These are phyloP conservation scores for Discostella stelligeroides DNA, from an alignment of 108 stramenopile genomes.

Conservation along the genomic window DNA sequence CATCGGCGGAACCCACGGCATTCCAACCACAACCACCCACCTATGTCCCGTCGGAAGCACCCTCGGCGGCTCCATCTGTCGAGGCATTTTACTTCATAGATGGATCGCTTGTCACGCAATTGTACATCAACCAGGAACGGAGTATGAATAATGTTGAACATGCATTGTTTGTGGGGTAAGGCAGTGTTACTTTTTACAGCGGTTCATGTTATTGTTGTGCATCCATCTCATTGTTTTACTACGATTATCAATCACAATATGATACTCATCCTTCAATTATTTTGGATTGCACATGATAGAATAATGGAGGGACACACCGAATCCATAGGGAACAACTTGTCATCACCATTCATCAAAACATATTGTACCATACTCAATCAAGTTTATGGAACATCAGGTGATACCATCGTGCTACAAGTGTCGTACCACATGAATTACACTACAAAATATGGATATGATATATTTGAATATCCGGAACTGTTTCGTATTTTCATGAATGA, in stretches of 20 bases:
- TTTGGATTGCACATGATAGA: not conserved
- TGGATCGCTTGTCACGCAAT: not conserved
- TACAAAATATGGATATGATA: conserved; percentile 22
- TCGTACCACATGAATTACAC: conserved; percentile 21
- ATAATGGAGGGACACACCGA: conserved; percentile 2
- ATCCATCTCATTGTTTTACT: not conserved
- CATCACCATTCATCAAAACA: not conserved
- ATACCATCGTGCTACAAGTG: conserved; percentile 6
- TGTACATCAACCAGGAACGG: not conserved
- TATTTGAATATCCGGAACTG: conserved; percentile 14
- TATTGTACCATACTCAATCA: conserved; percentile 2
- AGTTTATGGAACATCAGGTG: not conserved
- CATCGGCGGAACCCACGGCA: conserved; percentile 7
- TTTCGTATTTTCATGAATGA: conserved; percentile 14
- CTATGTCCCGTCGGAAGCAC: too few species aligned
- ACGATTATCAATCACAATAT: not conserved
- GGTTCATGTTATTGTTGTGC: too few species aligned
- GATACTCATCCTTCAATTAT: not conserved
- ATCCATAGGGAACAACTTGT: not conserved
- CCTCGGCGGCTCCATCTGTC: not conserved
- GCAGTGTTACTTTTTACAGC: not conserved
- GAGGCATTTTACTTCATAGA: not conserved
- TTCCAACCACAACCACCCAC: too few species aligned
- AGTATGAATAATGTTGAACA: not conserved
- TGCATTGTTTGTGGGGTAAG: not conserved